Evolutionary conservation across 257 asterid genomes (phyloP), one percentile per base, ranked within the genome.

Genomic region (Parsonsia alboflavescens): DNA sequence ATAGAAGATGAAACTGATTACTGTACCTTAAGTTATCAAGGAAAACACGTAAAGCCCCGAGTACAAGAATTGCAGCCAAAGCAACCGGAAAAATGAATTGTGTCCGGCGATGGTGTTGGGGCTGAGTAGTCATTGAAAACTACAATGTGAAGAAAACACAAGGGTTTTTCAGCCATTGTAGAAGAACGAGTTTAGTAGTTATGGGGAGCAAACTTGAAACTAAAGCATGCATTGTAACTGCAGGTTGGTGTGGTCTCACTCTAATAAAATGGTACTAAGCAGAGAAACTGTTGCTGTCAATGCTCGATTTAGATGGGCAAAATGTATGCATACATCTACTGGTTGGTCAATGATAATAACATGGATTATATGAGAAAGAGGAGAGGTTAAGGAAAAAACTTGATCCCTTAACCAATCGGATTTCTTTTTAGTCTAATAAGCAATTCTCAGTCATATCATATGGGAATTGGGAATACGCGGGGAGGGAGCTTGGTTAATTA

Each of bases 1-100:
- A 63, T 1, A 63, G 57, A 46, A 78, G 72, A 58, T 71, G 53
- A 33, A 67, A 41, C 77, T 82, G 84, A 49, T 78, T 83, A 86
- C 82, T 86, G 12, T 65, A 65, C 80, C 85, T 84, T 68, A 86
- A 59, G 77, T 81, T 75, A 26, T 93, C 92, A 0, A 93, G 82
- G 17, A 76, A 58, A 6, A 93, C 68, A 11, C 92, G 90, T 6
- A 83, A 72, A 5, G 87, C 83, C 68, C 98, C 95, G 0, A 93
- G 87, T 7, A 80, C 57, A 28, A 93, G 84, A 71, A 93, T 73
- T 8, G 95, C 79, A 66, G 78, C 81, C 82, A 93, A 71, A 7
- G 91, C 91, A 5, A 87, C 79, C 21, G 88, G 93, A 78, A 89
- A 79, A 74, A 93, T 81, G 82, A 84, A 76, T 22, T 78, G 84